These are phyloP conservation scores for Saturnispora mendoncae DNA, from an alignment of 805 yeast genomes.

Conservation along the genomic window DNA sequence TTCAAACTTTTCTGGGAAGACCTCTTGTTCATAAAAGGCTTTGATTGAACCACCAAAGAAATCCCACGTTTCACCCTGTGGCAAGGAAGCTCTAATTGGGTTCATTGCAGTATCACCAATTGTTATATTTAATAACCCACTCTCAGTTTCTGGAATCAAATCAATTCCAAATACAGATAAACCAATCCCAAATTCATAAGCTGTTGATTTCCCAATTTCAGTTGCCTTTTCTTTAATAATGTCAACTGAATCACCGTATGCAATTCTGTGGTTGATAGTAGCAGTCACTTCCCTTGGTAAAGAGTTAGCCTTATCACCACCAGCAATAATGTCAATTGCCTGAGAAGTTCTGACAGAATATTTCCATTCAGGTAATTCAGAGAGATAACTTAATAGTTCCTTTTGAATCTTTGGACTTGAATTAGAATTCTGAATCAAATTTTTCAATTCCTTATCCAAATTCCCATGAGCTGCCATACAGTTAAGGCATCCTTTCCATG, in stretches of 20 bases:
- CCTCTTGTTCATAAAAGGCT: conserved; percentile 48
- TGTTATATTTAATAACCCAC: conserved; percentile 27
- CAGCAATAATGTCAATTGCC: conserved; percentile 56
- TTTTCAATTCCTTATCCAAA: conserved; percentile 4
- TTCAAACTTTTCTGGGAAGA: conserved; percentile 20
- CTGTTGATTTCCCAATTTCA: conserved; percentile 25
- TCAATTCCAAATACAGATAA: conserved; percentile 26
- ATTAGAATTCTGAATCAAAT: conserved; percentile 6
- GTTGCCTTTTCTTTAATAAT: conserved; percentile 28
- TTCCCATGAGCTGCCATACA: conserved; percentile 51
- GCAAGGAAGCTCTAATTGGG: conserved; percentile 29
- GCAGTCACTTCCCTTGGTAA: conserved; percentile 56
- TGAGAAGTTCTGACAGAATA: conserved; percentile 53
- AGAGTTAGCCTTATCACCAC: conserved; percentile 73
- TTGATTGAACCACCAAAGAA: conserved; percentile 53
- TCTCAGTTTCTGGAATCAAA: conserved; percentile 12
- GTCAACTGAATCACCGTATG: conserved; percentile 39
- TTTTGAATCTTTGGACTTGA: conserved; percentile 29
- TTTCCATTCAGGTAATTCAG: conserved; percentile 18
- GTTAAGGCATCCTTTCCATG: conserved; percentile 42
- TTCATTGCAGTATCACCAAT: conserved; percentile 37
- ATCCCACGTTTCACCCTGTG: conserved; percentile 40
- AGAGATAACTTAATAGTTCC: conserved; percentile 25
- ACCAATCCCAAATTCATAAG: conserved; percentile 33
- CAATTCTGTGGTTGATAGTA: conserved; percentile 50